phyloP scores from a whole-genome alignment of 208 protist species.

The Leishmania tropica region DNA sequence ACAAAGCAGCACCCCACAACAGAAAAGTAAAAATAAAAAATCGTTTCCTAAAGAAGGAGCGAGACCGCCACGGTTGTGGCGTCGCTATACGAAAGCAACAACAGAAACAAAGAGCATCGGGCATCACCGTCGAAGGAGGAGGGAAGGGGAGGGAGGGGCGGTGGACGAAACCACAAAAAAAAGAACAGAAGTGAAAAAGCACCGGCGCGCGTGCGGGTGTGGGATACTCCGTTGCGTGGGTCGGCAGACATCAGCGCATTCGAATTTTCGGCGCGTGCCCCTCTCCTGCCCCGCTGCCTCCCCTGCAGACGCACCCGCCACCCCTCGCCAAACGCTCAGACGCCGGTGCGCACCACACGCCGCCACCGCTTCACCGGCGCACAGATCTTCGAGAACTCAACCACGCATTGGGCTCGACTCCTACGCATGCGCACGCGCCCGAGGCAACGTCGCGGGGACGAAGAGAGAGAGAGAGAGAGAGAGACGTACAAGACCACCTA shows the following conservation, averaged over 20 bases:
- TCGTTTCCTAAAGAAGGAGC: too few relatives aligned
- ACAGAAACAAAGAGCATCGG: too few relatives aligned
- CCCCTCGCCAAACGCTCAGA: neutral
- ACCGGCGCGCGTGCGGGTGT: neutral
- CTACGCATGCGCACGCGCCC: neutral
- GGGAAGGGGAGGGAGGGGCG: neutral
- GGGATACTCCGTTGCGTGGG: neutral
- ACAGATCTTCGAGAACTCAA: neutral
- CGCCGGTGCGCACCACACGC: too few relatives aligned
- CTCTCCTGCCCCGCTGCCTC: neutral
- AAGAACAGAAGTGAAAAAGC: neutral
- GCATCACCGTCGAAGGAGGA: neutral
- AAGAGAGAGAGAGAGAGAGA: too few relatives aligned
- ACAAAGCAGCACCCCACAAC: too few relatives aligned
- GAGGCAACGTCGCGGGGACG: neutral
- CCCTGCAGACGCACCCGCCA: too few relatives aligned
- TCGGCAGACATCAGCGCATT: neutral
- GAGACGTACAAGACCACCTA: neutral
- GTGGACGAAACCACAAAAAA: neutral
- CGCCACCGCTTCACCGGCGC: neutral
- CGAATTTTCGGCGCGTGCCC: neutral
- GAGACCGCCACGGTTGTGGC: too few relatives aligned
- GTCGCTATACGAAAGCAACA: too few relatives aligned
- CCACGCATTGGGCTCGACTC: neutral
- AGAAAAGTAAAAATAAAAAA: too few relatives aligned